Percentiles rank a stretch among this genome's conserved stretches.
Evolutionary conservation across 1,284 basidiomycete genomes (phyloP).

Genomic region (Hortiboletus rubellus): DNA sequence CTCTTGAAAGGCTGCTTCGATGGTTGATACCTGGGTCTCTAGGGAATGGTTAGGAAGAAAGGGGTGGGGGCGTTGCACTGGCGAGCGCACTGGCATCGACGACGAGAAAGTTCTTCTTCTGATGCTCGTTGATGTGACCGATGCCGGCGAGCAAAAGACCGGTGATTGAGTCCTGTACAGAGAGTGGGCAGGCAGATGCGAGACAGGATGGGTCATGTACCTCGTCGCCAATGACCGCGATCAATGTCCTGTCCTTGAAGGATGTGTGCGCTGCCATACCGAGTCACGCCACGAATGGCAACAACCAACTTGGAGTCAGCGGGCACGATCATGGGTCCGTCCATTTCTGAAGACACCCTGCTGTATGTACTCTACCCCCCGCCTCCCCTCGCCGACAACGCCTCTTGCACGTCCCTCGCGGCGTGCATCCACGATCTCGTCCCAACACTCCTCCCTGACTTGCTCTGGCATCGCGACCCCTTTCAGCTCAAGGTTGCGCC

Average conservation of each 20-base stretch:
- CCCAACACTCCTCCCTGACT: conserved; percentile 58
- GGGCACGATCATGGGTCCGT: conserved; percentile 69
- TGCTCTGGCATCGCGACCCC: conserved; percentile 87
- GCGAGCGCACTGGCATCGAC: conserved; percentile 75
- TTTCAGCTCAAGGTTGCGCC: conserved; percentile 76
- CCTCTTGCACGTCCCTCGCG: conserved; percentile 66
- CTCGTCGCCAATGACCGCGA: conserved; percentile 96
- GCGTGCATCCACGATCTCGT: conserved; percentile 65
- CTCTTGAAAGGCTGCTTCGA: conserved; percentile 89
- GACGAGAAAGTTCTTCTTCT: conserved; percentile 95
- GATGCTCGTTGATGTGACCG: conserved; percentile 83
- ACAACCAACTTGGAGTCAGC: conserved; percentile 32
- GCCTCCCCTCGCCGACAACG: conserved; percentile 48
- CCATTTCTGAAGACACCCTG: conserved; percentile 84
- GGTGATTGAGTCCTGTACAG: conserved; percentile 86
- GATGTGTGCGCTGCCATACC: conserved; percentile 48
- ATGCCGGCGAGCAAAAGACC: conserved; percentile 91
- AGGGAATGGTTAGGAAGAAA: conserved; percentile 11
- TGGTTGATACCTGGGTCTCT: conserved; percentile 89
- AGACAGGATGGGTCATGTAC: conserved; percentile 42
- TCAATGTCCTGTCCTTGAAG: conserved; percentile 80
- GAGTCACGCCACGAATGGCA: conserved; percentile 18
- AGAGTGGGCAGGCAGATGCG: conserved; percentile 4
- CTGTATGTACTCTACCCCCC: conserved; percentile 73
- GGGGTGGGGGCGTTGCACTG: background rate